Evolutionary conservation across 2,329 filamentous ascomycete genomes (phyloP), one percentile per base, ranked within the genome.

Genomic region (Colletotrichum sp.): DNA sequence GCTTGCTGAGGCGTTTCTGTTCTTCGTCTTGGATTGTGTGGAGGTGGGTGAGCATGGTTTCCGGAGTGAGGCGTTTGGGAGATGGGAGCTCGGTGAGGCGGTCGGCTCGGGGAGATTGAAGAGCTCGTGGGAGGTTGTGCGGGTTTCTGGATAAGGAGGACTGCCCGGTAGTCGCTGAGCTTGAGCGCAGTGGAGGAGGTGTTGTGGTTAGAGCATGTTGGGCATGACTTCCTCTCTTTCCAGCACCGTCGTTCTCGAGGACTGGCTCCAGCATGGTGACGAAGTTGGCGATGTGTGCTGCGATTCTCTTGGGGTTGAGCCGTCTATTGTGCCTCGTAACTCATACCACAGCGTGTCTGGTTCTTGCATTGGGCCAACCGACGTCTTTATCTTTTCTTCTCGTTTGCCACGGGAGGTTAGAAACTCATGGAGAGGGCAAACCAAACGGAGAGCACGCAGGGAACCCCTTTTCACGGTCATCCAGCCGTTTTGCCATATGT

Each of bases 1-100:
- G 62, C 24, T 28, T 28, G 62, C 32, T 64, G 32, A 39, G 21
- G 62, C 32, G 62, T 4, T 26, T 26, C 30, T 39, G 32, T 26
- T 64, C 62, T 28, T 64, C 62, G 30, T 21, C 18, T n/a, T 64
- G 62, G 62, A 64, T 64, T n/a, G 62, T 64, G n/a, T 64, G 34
- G 5, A 64, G 34, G n/a, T 64, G 62, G 62, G 30, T 39, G 34
- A 64, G 62, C 62, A 64, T 64, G 13, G 32, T 28, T 15, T 44
- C 32, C 13, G 62, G 32, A 18, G 62, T 64, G 18, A 64, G 32
- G 21, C 62, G 34, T 44, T 18, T 64, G 21, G 62, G 62, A 18
- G 21, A 44, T 44, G 32, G 24, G 13, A 59, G 55, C 44, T 21
- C 44, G 44, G 44, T 21, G n/a, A 52, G n/a, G 1, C 18, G 15